phyloP scores from a whole-genome alignment of 139 green algal species.

The Chlamydomonas sphaeroides region DNA sequence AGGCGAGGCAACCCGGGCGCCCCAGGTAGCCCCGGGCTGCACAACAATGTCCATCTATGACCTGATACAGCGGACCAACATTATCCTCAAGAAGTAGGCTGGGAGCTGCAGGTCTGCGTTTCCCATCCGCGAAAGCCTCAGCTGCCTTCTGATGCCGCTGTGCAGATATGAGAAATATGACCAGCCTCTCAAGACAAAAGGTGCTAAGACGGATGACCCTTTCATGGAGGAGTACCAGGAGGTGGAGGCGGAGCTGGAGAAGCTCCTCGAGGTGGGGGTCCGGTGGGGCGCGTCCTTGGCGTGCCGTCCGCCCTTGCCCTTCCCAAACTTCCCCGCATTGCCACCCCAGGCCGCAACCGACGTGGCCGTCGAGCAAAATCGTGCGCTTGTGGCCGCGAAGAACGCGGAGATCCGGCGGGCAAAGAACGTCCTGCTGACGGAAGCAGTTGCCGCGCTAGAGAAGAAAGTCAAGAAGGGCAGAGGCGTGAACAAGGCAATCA shows the following conservation, averaged over 20 bases:
- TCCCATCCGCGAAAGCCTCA: too few relatives aligned
- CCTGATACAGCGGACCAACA: slow-evolving; percentile 50
- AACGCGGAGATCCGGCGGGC: slow-evolving; percentile 84
- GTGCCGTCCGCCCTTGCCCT: neutral
- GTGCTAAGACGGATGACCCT: slow-evolving; percentile 66
- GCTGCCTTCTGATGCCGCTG: too few relatives aligned
- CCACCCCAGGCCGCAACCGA: slow-evolving; percentile 75
- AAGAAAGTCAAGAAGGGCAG: slow-evolving; percentile 76
- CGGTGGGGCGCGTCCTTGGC: too few relatives aligned
- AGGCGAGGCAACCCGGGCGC: too few relatives aligned
- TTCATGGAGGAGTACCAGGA: slow-evolving; percentile 76
- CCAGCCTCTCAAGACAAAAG: slow-evolving; percentile 38
- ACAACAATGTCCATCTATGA: slow-evolving; percentile 57
- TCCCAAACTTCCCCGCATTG: neutral
- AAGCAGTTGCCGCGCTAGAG: slow-evolving; percentile 49
- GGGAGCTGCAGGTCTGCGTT: too few relatives aligned
- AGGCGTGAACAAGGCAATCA: slow-evolving; percentile 62
- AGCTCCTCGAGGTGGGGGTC: slow-evolving; percentile 71
- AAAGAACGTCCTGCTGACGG: slow-evolving; percentile 66
- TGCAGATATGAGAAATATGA: slow-evolving; percentile 86
- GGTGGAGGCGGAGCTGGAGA: slow-evolving; percentile 69
- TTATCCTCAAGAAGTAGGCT: slow-evolving; percentile 65
- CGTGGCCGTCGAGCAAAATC: slow-evolving; percentile 76
- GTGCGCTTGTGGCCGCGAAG: slow-evolving; percentile 73
- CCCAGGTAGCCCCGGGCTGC: too few relatives aligned